phyloP scores from a whole-genome alignment of 1,284 basidiomycete species.

The Sanghuangporus baumii region DNA sequence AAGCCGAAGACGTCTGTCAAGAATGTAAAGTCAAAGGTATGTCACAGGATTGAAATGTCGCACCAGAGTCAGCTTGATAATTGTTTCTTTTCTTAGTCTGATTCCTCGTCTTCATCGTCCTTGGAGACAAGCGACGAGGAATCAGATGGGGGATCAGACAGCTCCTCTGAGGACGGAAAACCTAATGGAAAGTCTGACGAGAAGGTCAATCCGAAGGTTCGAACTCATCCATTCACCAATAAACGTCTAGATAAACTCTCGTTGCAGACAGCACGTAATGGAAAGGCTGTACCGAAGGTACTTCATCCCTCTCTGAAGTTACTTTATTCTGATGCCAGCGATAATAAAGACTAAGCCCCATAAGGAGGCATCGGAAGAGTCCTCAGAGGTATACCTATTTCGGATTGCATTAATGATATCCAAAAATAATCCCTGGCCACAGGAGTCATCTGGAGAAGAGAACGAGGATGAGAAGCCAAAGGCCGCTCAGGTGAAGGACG shows the following conservation, averaged over 20 bases:
- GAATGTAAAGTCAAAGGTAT: conserved; percentile 17
- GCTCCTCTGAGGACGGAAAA: background rate
- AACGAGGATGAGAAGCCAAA: conserved; percentile 34
- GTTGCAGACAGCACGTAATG: too few species aligned
- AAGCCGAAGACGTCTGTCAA: conserved; percentile 8
- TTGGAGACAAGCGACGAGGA: background rate
- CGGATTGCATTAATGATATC: background rate
- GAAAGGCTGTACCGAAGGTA: too few species aligned
- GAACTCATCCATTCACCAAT: background rate
- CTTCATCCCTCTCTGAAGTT: background rate
- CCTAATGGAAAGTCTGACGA: background rate
- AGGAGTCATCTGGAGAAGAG: conserved; percentile 18
- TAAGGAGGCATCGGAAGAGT: too few species aligned
- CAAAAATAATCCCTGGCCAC: background rate
- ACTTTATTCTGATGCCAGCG: background rate
- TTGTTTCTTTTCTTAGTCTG: background rate
- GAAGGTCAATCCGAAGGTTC: conserved; percentile 16
- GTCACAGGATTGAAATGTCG: background rate
- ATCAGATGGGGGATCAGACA: background rate
- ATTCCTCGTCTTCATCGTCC: background rate
- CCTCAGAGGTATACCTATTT: too few species aligned
- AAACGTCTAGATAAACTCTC: background rate
- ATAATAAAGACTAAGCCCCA: background rate
- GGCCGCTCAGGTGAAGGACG: conserved; percentile 30
- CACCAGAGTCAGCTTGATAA: background rate